Percentiles rank a stretch among this genome's conserved stretches.
Conservation (phyloP, 2,329 filamentous ascomycete genomes). For the Xylariaceae sp. region DNA sequence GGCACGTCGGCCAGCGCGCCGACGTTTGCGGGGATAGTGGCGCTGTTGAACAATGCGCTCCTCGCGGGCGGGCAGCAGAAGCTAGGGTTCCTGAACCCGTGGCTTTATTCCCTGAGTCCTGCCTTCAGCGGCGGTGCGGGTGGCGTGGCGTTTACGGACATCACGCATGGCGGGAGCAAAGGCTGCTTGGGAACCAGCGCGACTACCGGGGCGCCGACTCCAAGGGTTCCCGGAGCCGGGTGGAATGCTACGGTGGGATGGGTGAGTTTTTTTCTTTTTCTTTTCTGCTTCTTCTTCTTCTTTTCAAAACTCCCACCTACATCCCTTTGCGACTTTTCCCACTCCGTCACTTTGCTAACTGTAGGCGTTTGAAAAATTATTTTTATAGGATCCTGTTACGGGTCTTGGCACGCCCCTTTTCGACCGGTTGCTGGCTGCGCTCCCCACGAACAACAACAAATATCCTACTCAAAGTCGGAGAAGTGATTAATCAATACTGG, state of each 20-base stretch:
- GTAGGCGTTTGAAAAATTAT: not conserved
- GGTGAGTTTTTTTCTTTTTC: constrained; percentile 21
- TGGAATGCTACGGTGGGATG: constrained; percentile 40
- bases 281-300: not conserved
- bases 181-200: constrained; percentile 31
- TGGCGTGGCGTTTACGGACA: constrained; percentile 53
- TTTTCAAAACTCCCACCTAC: no score
- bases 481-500: no score
- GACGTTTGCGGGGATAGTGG: constrained; percentile 6
- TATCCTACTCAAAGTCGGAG: no score
- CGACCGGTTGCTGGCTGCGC: constrained; percentile 29
- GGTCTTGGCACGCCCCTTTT: constrained; percentile 42
- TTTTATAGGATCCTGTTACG: constrained; percentile 27
- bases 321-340: no score
- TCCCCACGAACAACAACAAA: no score
- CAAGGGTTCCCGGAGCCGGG: constrained; percentile 30
- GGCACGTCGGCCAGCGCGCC: constrained; percentile 9
- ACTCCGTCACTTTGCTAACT: not conserved
- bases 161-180: constrained; percentile 29
- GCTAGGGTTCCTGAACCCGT: constrained; percentile 9
- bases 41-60: constrained; percentile 8
- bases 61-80: not conserved
- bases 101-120: constrained; percentile 57
- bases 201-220: constrained; percentile 24
- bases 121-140: no score